Base-by-base conservation (phyloP, 805 yeast genomes). In the Ogataea wickerhamii region DNA sequence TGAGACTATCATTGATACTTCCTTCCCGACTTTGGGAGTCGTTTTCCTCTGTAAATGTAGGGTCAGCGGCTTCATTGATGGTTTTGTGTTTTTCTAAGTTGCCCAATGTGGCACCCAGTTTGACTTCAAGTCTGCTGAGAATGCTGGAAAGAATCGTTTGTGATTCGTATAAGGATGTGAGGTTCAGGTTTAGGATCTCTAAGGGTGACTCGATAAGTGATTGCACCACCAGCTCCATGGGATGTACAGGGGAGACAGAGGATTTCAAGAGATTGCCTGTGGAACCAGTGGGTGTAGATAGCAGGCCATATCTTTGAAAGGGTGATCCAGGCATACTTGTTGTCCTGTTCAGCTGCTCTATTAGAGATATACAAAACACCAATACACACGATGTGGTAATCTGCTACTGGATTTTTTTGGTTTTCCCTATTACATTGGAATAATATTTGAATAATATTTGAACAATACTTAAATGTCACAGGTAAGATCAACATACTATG, bases 171-270 rank as follows among this genome's bases (percentile, higher is more conserved):
- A 78, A 55, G 43, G 68, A 70, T 43, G 73, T 73, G 22, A 78
- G 63, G 38, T 71, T 72, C 36, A 70, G 70, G 37, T 73, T 68
- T 18, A 78, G 56, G 4, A 58, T 61, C 28, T 78, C 82, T 6
- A 78, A 56, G 2, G 82, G 71, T 1, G 74, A 72, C 22, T 78
- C 78, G 6, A 78, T 51, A 2, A 78, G 53, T 7, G 76, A 60
- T 44, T 78, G 84, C 0, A 78, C 81, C 2, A 77, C 68, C 20
- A 77, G 61, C 43, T 78, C 85, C 30, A 78, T 68, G 0, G 82
- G 81, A 51, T 78, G 83, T 12, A 77, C 62, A 21, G 71, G 18
- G 14, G 29, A 26, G 11, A 13, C 29, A 11, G 29, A 13, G 7
- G n/a, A 14, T 14, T 26, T 26, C 29, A 14, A 14, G 7, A 26